Conservation (phyloP, 2,329 filamentous ascomycete genomes). For the Pyrenophora teres region DNA sequence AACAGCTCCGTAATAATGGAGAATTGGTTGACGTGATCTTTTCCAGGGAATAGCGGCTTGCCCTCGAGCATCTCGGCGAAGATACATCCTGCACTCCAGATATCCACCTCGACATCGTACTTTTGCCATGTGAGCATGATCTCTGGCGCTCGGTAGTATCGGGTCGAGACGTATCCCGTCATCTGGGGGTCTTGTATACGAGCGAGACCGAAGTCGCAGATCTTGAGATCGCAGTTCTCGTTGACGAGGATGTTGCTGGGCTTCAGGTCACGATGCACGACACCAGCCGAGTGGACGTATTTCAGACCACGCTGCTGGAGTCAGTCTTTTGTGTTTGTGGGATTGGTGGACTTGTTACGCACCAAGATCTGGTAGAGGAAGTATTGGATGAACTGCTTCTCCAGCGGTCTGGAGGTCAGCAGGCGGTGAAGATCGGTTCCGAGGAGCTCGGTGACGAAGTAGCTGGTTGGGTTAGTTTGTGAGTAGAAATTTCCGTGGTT, state of each 20-base stretch:
- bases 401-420: slow-evolving; percentile 89
- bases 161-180: slow-evolving; percentile 97
- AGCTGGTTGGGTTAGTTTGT: slow-evolving; percentile 59
- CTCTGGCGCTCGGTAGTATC: slow-evolving; percentile 98
- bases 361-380: slow-evolving; percentile 99
- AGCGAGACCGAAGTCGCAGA: slow-evolving; percentile 97
- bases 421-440: slow-evolving; percentile 96
- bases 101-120: slow-evolving; percentile 98
- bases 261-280: slow-evolving; percentile 96
- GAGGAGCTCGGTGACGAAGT: slow-evolving; percentile 97
- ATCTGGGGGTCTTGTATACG: slow-evolving; percentile 99
- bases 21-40: slow-evolving; percentile 99
- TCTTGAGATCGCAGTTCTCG: slow-evolving; percentile 99
- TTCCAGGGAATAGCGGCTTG: slow-evolving; percentile 96
- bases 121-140: slow-evolving; percentile 99
- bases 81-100: slow-evolving; percentile 99
- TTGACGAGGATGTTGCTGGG: slow-evolving; percentile 99
- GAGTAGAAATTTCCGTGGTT: not conserved
- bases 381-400: slow-evolving; percentile 99
- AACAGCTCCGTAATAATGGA: slow-evolving; percentile 98
- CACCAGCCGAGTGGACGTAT: slow-evolving; percentile 98
- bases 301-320: slow-evolving; percentile 81
- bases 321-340: slow-evolving; percentile 53
- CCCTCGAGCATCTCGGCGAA: slow-evolving; percentile 99
- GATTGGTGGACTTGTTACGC: slow-evolving; percentile 59